A percentile compares a stretch with the other conserved stretches of the same genome.
Conservation (phyloP, 1,284 basidiomycete genomes). For the Irpex rosettiformis region DNA sequence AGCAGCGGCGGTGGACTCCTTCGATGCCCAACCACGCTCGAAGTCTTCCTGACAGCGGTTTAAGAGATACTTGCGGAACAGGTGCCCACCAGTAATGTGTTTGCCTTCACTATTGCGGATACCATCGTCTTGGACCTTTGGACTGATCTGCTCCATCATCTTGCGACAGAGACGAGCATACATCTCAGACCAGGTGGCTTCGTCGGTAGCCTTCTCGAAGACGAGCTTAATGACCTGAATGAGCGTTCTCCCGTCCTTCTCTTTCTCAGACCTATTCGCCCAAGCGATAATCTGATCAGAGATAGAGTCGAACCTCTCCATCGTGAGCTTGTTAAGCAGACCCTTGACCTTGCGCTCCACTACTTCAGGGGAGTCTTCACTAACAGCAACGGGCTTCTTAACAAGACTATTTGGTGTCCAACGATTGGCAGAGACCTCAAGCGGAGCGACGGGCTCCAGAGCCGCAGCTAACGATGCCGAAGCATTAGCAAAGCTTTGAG, state of each 20-base stretch:
- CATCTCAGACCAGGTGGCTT: conserved; percentile 95
- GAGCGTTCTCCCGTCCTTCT: conserved; percentile 91
- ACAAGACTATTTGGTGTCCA: conserved; percentile 59
- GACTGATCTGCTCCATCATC: conserved; percentile 73
- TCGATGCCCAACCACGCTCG: conserved; percentile 84
- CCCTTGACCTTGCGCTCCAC: conserved; percentile 94
- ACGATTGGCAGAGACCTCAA: conserved; percentile 77
- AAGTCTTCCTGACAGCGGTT: conserved; percentile 79
- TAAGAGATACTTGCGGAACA: conserved; percentile 78
- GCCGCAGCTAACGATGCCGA: conserved; percentile 18
- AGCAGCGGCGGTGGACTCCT: conserved; percentile 48
- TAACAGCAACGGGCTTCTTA: conserved; percentile 37
- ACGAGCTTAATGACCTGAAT: conserved; percentile 95
- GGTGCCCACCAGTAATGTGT: conserved; percentile 81
- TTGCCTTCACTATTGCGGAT: conserved; percentile 79
- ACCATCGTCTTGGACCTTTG: conserved; percentile 84
- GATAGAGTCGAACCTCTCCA: conserved; percentile 96
- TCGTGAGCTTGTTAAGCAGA: conserved; percentile 94
- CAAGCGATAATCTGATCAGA: conserved; percentile 52
- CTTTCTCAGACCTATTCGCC: conserved; percentile 92
- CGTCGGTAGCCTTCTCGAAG: conserved; percentile 89
- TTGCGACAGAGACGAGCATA: conserved; percentile 93
- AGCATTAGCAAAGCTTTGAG: conserved; percentile 18
- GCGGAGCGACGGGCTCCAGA: conserved; percentile 71
- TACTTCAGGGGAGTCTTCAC: conserved; percentile 72